Base-by-base conservation (phyloP, 805 yeast genomes). In the Nakazawaea peltata region DNA sequence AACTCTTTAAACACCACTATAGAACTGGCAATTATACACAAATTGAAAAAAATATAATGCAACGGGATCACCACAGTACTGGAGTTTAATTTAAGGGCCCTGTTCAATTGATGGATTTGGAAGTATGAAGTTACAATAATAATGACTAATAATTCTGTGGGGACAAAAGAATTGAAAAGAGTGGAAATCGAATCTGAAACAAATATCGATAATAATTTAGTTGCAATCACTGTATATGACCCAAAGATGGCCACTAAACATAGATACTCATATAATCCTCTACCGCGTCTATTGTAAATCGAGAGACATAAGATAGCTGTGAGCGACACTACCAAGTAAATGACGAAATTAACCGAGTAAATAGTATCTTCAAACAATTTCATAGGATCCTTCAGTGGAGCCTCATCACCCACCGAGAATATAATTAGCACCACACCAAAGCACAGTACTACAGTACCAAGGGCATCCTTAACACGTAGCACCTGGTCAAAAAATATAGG, bases 11-110 rank as follows among this genome's bases (percentile, higher is more conserved):
- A 67, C 6, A 66, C 53, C 5, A 62, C 44, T 9, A 60, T 58
- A 0, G 71, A 64, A n/a, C 69, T 69, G 5, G 58, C 24, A 19
- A 63, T 52, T 3, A 67, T 69, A 3, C 68, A 57, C 8, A 61
- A 40, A 1, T 71, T 67, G 53, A 70, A 69, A 23, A 65, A 57
- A 4, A 61, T 68, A 50, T 68, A 69, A 44, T 69, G 74, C 26
- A 67, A 57, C 0, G 76, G 75, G 7, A 70, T 64, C 3, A 70
- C 74, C 5, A 62, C 57, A 26, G 71, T 65, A 2, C 70, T 63
- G 13, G 61, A 61, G 34, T 63, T 67, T 11, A 50, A 44, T 26
- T 53, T 53, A 26, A 70, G 48, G 3, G 68, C 61, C 13, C 57
- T 53, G 41, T 60, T 59, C 11, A 70, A 47, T 22, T 57, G 54